phyloP scores from a whole-genome alignment of 2,329 filamentous ascomycete species.

The Sporothrix mexicana region DNA sequence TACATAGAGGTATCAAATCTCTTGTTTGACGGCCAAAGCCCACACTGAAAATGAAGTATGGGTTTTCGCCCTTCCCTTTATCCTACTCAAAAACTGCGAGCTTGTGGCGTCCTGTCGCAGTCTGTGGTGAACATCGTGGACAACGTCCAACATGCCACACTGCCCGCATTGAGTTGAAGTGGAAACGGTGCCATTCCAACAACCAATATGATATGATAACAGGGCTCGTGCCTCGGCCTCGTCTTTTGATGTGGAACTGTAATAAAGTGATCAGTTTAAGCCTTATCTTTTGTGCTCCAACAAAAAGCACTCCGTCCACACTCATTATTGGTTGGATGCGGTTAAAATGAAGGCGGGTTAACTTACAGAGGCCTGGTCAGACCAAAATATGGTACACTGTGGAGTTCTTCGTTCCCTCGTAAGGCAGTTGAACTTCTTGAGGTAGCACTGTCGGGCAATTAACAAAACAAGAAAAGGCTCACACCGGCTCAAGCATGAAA shows the following conservation, averaged over 20 bases:
- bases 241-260: background rate
- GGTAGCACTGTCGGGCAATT: conserved; percentile 9
- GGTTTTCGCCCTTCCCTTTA: background rate
- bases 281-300: background rate
- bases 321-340: background rate
- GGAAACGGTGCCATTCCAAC: background rate
- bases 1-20: background rate
- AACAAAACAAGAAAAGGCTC: background rate
- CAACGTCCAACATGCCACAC: background rate
- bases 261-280: background rate
- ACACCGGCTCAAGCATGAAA: background rate
- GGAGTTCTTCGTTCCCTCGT: background rate
- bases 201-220: background rate
- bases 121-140: background rate
- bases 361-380: background rate
- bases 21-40: background rate
- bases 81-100: background rate
- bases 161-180: background rate
- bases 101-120: background rate
- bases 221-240: background rate
- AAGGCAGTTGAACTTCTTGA: background rate
- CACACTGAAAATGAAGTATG: background rate
- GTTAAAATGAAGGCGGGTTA: background rate
- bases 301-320: background rate
- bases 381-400: background rate